Evolutionary conservation across 306 rosid species (phyloP).

Genomic region (Inga laurina): DNA sequence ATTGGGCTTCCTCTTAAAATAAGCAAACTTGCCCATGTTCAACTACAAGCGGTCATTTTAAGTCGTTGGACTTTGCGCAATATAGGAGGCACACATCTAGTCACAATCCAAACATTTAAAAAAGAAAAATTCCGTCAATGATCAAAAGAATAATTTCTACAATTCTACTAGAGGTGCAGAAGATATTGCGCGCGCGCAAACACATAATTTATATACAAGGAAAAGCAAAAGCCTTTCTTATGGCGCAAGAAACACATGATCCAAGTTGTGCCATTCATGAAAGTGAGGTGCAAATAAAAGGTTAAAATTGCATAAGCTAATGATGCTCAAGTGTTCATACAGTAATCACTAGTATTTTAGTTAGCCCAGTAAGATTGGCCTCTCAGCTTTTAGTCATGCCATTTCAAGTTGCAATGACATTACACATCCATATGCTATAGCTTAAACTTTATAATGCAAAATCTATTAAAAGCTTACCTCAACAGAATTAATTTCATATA

Average conservation of each 20-base stretch:
- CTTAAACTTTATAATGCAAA: background rate
- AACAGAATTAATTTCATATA: conserved; percentile 75
- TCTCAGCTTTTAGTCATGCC: background rate
- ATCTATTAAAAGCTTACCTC: conserved; percentile 59
- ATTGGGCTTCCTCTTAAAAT: too few relatives aligned
- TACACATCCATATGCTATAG: background rate
- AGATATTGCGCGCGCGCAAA: too few relatives aligned
- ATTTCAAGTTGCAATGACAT: background rate
- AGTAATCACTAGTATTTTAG: background rate
- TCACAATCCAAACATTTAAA: background rate
- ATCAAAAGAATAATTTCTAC: background rate
- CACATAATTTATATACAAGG: background rate
- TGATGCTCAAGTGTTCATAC: background rate
- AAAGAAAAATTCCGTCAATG: background rate
- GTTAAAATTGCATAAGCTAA: background rate
- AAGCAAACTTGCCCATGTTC: too few relatives aligned
- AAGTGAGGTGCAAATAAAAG: background rate
- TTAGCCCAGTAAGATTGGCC: background rate
- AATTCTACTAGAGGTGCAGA: background rate
- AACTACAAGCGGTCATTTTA: too few relatives aligned
- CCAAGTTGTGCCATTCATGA: background rate
- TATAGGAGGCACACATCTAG: background rate
- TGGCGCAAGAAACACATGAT: background rate
- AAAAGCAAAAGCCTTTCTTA: background rate
- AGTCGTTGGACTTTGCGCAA: background rate